Evolutionary conservation across 2,329 filamentous ascomycete genomes (phyloP), one percentile per base, ranked within the genome.

Genomic region (Onygenales sp.): DNA sequence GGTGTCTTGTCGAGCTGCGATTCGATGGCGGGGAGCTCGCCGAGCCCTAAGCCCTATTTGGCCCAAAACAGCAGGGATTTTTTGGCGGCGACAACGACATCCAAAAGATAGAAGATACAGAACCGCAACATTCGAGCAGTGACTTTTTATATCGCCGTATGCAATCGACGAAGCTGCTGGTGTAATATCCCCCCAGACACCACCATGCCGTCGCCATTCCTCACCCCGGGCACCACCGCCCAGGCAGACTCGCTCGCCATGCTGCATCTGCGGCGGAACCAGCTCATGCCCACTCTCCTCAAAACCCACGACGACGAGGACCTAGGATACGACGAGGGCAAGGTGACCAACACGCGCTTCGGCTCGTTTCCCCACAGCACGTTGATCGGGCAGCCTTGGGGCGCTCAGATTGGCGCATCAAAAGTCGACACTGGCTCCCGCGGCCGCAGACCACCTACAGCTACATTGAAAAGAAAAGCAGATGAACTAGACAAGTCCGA

Each of bases 341-440:
- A 84, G 46, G 86, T 89, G 2, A 82, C 91, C 52, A 97, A 95
- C 72, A 98, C 92, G 1, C 84, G 91, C 44, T 98, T 95, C 64
- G 93, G 93, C 48, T 95, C 91, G 0, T 92, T 90, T 56, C 87
- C 88, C 0, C 88, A 92, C 66, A 86, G 81, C 9, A 91, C 87
- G 0, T 72, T 92, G 45, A 79, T 95, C 53, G 78, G 82, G 5
- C 76, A 90, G 52, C 86, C 88, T 43, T 97, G 92, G 92, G 93
- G 93, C 32, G 89, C 87, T 6, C 93, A 97, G 67, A 84, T 97
- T 21, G 80, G 89, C 46, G 93, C 93, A 7, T 95, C 90, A 1
- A 82, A 85, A 35, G 90, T 96, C 54, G 89, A 96, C 64, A 96
- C 91, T 0, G 90, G 91, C 10, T 93, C 89, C n/a, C 78, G 90